Percentiles rank a stretch among this genome's conserved stretches.
phyloP scores from a whole-genome alignment of 129 eudicot species.

The Heracleum sosnowskyi region DNA sequence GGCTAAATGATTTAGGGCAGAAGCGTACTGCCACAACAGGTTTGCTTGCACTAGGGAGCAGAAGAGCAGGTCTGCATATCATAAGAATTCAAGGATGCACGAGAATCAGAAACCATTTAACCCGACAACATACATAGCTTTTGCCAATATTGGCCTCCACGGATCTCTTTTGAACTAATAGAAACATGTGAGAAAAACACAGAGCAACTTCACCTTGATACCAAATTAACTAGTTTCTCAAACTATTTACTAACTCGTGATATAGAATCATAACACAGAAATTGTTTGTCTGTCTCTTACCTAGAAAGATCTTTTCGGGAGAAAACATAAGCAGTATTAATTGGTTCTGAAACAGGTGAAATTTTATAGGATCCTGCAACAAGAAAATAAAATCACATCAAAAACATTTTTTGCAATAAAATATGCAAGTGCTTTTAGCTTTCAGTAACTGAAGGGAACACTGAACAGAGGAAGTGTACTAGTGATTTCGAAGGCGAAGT shows the following conservation, averaged over 20 bases:
- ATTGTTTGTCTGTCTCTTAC: slow-evolving; percentile 26
- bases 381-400: slow-evolving; percentile 6
- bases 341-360: slow-evolving; percentile 63
- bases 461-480: slow-evolving; percentile 4
- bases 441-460: not conserved
- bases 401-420: not conserved
- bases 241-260: not conserved
- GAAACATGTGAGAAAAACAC: not conserved
- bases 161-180: not conserved
- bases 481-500: not conserved
- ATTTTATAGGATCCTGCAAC: slow-evolving; percentile 73
- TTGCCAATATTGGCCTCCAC: not conserved
- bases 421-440: not conserved
- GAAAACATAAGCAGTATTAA: slow-evolving; percentile 71
- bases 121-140: not conserved
- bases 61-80: slow-evolving; percentile 71
- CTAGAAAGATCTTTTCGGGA: slow-evolving; percentile 93
- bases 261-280: not conserved
- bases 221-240: not conserved
- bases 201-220: not conserved
- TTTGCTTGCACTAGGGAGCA: slow-evolving; percentile 98
- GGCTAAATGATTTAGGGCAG: slow-evolving; percentile 69
- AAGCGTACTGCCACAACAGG: slow-evolving; percentile 94
- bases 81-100: slow-evolving; percentile 10
- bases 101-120: not conserved